Evolutionary conservation across 306 rosid genomes (phyloP).

Genomic region (Glycyrrhiza uralensis): DNA sequence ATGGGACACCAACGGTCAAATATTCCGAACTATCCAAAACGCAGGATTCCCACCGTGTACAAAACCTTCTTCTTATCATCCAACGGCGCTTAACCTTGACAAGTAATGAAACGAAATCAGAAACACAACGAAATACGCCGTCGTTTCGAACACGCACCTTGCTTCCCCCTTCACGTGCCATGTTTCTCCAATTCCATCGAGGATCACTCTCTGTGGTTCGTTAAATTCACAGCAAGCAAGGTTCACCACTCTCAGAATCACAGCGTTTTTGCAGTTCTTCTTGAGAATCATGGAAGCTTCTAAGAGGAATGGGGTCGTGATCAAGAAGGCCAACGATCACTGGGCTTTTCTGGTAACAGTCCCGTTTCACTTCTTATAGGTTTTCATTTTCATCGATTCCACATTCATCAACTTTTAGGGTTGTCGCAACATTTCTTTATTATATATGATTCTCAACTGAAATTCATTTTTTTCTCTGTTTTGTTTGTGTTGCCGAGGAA

Average conservation of each 20-base stretch:
- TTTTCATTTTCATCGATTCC: constrained; percentile 1
- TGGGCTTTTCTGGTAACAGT: constrained; percentile 74
- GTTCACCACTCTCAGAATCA: background rate
- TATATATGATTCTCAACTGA: background rate
- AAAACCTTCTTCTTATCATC: background rate
- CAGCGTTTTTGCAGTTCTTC: background rate
- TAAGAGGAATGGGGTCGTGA: constrained; percentile 18
- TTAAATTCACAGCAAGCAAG: background rate
- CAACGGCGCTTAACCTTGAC: background rate
- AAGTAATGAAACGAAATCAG: background rate
- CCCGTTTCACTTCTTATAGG: background rate
- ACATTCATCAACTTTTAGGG: background rate
- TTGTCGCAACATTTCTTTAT: background rate
- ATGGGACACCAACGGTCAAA: constrained; percentile 35
- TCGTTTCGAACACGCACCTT: constrained; percentile 10
- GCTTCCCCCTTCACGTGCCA: background rate
- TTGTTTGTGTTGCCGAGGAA: background rate
- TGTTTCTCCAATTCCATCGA: background rate
- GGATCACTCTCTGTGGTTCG: background rate
- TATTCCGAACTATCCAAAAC: background rate
- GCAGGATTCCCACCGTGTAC: background rate
- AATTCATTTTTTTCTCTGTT: background rate
- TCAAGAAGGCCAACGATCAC: constrained; percentile 42
- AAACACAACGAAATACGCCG: background rate
- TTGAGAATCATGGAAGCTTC: constrained; percentile 8